phyloP scores from a whole-genome alignment of 306 rosid genomes.

The Cucumis cinereus region DNA sequence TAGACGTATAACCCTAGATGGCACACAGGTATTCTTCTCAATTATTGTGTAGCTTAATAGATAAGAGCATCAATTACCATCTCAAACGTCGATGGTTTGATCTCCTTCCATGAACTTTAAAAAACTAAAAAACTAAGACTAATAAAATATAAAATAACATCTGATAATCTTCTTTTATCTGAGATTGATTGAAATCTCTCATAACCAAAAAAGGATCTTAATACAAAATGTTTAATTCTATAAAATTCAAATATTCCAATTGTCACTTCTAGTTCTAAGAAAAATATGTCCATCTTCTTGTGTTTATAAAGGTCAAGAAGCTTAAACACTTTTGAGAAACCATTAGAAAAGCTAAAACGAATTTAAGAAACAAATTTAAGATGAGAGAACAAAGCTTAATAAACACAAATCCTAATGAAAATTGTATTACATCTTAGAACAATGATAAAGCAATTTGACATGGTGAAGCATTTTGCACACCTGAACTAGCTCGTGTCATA shows the following conservation, averaged over 20 bases:
- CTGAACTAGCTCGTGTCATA: constrained; percentile 25
- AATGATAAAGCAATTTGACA: not conserved
- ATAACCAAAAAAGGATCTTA: not conserved
- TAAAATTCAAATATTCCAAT: not conserved
- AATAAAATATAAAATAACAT: not conserved
- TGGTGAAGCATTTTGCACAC: constrained; percentile 13
- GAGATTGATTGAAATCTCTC: not conserved
- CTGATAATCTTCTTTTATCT: not conserved
- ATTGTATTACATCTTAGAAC: not conserved
- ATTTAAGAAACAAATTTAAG: not conserved
- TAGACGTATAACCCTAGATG: no score
- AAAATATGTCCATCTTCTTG: no score
- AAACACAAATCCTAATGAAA: not conserved
- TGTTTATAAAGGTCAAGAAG: not conserved
- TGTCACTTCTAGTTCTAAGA: not conserved
- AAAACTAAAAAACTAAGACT: no score
- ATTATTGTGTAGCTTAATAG: no score
- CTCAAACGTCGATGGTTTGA: no score
- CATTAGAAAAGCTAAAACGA: not conserved
- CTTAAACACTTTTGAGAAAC: not conserved
- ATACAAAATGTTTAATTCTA: not conserved
- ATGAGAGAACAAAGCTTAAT: not conserved
- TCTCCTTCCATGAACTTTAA: no score
- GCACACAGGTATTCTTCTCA: no score
- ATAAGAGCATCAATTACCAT: no score